A percentile compares a stretch with the other conserved stretches of the same genome.
Conservation (phyloP, 805 yeast species). For the Candida berthetii region DNA sequence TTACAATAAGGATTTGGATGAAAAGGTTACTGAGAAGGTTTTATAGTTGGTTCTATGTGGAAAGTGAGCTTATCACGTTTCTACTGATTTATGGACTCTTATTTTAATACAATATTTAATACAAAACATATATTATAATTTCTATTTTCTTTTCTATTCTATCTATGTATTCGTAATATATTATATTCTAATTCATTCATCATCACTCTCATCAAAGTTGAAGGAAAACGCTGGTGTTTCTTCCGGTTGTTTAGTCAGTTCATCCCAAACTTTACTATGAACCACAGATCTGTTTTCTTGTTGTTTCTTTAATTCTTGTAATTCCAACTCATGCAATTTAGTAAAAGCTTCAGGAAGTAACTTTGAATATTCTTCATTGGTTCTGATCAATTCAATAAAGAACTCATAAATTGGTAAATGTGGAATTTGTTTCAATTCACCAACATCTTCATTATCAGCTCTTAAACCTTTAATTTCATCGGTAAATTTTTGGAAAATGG, state of each 20-base stretch:
- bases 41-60: neutral
- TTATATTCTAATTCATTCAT: slow-evolving; percentile 5
- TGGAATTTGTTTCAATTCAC: slow-evolving; percentile 37
- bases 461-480: slow-evolving; percentile 19
- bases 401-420: slow-evolving; percentile 57
- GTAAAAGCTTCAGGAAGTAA: slow-evolving; percentile 29
- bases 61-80: too few species aligned
- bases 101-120: too few species aligned
- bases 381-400: slow-evolving; percentile 44
- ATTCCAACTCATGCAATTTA: slow-evolving; percentile 28
- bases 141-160: too few species aligned
- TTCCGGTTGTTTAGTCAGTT: slow-evolving; percentile 17
- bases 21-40: neutral
- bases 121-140: too few species aligned
- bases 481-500: slow-evolving; percentile 22
- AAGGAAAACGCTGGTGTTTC: slow-evolving; percentile 13
- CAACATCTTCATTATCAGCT: slow-evolving; percentile 54
- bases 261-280: slow-evolving; percentile 49
- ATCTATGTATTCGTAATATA: too few species aligned
- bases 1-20: slow-evolving; percentile 12
- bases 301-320: slow-evolving; percentile 18
- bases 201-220: slow-evolving; percentile 18
- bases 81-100: too few species aligned
- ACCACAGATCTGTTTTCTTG: slow-evolving; percentile 21
- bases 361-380: slow-evolving; percentile 28